Evolutionary conservation across 2,329 filamentous ascomycete species (phyloP).

Genomic region (Bipolaris bicolor): DNA sequence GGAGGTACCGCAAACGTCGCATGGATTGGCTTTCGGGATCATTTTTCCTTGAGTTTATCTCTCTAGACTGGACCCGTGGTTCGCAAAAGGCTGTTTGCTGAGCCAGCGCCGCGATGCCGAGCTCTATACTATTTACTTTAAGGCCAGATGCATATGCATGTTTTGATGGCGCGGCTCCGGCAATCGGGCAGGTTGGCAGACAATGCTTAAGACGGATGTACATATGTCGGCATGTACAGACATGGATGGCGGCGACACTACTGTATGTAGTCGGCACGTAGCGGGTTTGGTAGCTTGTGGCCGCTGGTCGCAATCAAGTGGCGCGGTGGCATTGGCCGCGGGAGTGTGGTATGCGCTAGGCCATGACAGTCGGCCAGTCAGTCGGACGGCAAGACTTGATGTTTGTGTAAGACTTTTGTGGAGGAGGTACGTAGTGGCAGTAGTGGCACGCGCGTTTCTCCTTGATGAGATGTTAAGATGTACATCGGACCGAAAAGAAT

Average conservation of each 20-base stretch:
- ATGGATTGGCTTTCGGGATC: constrained; percentile 12
- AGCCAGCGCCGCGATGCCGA: neutral
- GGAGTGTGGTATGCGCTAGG: constrained; percentile 6
- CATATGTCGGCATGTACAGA: neutral
- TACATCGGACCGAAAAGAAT: constrained; percentile 8
- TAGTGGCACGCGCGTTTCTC: constrained; percentile 2
- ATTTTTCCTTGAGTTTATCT: constrained; percentile 5
- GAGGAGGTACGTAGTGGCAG: neutral
- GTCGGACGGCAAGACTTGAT: neutral
- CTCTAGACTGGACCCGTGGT: neutral
- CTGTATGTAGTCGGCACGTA: neutral
- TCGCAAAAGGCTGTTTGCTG: neutral
- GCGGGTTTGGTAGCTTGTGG: neutral
- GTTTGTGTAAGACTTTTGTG: constrained; percentile 8
- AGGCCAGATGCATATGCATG: neutral
- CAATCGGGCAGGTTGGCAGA: neutral
- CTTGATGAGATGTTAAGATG: constrained; percentile 6
- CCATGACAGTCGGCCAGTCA: neutral
- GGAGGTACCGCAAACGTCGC: constrained; percentile 8
- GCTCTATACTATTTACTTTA: neutral
- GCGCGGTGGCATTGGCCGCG: constrained; percentile 1
- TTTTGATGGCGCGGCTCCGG: neutral
- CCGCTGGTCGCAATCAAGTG: constrained; percentile 5
- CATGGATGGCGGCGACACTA: neutral
- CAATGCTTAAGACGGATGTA: neutral